Base-by-base conservation (phyloP, 2,329 filamentous ascomycete genomes). In the Zymoseptoria tritici region DNA sequence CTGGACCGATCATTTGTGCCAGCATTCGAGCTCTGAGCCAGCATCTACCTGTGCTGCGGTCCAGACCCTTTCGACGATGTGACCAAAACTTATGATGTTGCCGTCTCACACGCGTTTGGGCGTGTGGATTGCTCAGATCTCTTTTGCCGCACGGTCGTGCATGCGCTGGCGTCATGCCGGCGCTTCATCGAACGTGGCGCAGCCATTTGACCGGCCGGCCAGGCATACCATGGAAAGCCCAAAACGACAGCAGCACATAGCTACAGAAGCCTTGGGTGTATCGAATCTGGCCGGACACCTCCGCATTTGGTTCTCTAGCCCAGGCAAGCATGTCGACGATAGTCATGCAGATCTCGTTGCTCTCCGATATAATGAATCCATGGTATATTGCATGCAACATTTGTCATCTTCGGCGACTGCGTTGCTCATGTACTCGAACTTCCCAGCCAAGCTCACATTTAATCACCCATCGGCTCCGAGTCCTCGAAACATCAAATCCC, bases 1-100 rank as follows among this genome's bases (percentile, higher is more conserved):
- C 31, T 56, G 50, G 49, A 42, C 36, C 49, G 50, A 52, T 42
- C 20, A 56, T 22, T n/a, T 49, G 52, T 52, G 56, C 46, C 50
- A 46, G 22, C 53, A 20, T n/a, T 49, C 51, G 56, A 42, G 36
- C 36, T 46, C 36, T 55, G 46, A 46, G 46, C 57, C 57, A 59
- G 54, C 57, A 42, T 29, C 6, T 21, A 42, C 49, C 21, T 20
- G 26, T 7, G 36, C 36, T n/a, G 9, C 11, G 36, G 16, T 46
- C 36, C 16, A 46, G 36, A 46, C 13, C 36, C 13, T 46, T 46
- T 46, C 13, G 36, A n/a, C 36, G 6, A n/a, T 7, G 36, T 16
- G 5, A n/a, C 13, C 36, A n/a, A 46, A 46, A 46, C 13, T n/a
- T 46, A 46, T n/a, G 6, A n/a, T n/a, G 13, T n/a, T 46, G 36